Percentiles rank a stretch among this genome's conserved stretches.
phyloP scores from a whole-genome alignment of 768 basidiomycete genomes.

The Paxillus involutus region DNA sequence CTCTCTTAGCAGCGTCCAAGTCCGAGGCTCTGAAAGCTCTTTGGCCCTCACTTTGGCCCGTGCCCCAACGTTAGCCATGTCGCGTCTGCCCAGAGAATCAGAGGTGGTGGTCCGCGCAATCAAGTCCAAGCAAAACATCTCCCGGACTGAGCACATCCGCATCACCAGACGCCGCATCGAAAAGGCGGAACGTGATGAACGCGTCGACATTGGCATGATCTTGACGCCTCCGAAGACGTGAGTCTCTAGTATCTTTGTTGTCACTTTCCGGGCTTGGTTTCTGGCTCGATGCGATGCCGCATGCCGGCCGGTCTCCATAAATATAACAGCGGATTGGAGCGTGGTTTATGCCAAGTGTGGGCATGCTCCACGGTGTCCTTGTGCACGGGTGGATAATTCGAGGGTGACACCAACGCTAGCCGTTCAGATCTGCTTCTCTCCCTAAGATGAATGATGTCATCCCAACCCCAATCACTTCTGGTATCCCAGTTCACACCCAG shows the following conservation, averaged over 20 bases:
- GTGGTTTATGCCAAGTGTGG: neutral
- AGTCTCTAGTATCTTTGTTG: conserved; percentile 7
- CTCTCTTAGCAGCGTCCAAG: too few species aligned
- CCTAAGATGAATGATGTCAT: conserved; percentile 23
- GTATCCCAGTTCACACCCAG: neutral
- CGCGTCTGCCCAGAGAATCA: neutral
- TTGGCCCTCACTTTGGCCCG: too few species aligned
- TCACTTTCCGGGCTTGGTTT: too few species aligned
- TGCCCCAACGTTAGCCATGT: neutral
- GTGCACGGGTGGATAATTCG: neutral
- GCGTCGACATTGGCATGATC: conserved; percentile 35
- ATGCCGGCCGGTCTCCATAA: neutral
- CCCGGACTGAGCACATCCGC: neutral
- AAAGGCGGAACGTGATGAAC: conserved; percentile 45
- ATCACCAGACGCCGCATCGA: conserved; percentile 24
- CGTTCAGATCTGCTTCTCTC: neutral
- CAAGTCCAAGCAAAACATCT: neutral
- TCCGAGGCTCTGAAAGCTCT: too few species aligned
- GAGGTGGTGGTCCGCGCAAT: neutral
- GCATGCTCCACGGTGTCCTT: neutral
- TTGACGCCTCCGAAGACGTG: conserved; percentile 39
- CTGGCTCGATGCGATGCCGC: too few species aligned
- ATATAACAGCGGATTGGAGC: neutral
- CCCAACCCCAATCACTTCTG: neutral
- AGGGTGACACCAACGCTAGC: neutral